Base-by-base conservation (phyloP, 805 yeast species). In the Candida krabiensis region DNA sequence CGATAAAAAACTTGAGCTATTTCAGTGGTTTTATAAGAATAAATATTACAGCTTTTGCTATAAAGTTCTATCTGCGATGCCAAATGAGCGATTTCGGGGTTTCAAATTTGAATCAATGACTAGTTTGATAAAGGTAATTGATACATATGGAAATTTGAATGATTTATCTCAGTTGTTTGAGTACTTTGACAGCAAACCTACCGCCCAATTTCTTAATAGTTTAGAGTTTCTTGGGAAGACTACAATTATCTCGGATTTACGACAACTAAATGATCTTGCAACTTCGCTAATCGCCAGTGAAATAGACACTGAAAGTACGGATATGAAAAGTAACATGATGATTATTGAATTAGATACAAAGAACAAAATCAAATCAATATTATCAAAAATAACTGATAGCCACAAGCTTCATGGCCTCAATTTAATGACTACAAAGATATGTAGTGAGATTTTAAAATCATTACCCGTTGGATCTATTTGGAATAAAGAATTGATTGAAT, bases 1-100 rank as follows among this genome's bases (percentile, higher is more conserved):
- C 6, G 33, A 42, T 15, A 39, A 37, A 8, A 51, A 53, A 16
- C 23, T 43, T 6, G 47, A 44, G 12, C 15, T 47, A 5, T 57
- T 59, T 35, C 30, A 48, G 6, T 52, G 53, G 51, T 30, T 56
- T 4, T 53, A 43, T 38, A 31, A 45, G 9, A 47, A 55, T 17
- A 43, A 40, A 17, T 33, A 43, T 14, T 43, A 40, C 17, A 30
- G 41, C 8, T n/a, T 49, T 4, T 47, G 52, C 21, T 47, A 43
- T 28, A 38, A 39, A 14, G 16, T 46, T 2, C 26, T 49, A 2
- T 19, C 18, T 4, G 14, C 32, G 3, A 8, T 41, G 3, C 46
- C 50, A 4, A 9, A 19, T 9, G 18, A 19, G n/a, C 14, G 33
- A 5, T 57, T 40, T 31, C 33, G 38, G 16, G 52, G 52, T 7